Evolutionary conservation across 2,329 filamentous ascomycete genomes (phyloP).

Genomic region (Talaromyces sp.): DNA sequence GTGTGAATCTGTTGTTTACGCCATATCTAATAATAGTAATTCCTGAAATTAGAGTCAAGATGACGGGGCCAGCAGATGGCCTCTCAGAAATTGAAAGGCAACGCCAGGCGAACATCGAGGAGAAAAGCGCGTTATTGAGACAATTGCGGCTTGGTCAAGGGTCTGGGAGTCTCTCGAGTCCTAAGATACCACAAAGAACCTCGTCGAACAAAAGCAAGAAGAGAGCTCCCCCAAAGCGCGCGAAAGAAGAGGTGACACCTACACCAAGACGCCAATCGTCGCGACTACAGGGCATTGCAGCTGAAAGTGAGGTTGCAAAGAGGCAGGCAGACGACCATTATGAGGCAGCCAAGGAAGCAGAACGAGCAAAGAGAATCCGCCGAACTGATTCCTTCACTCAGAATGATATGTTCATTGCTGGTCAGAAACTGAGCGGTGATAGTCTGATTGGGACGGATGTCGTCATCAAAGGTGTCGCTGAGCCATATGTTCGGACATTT

Average conservation of each 20-base stretch:
- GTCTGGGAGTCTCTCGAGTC: constrained; percentile 65
- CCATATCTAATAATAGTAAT: no score
- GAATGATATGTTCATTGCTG: constrained; percentile 76
- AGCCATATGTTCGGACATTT: constrained; percentile 83
- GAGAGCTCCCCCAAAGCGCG: constrained; percentile 52
- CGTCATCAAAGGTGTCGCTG: constrained; percentile 65
- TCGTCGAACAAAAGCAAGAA: constrained; percentile 52
- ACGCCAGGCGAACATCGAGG: constrained; percentile 76
- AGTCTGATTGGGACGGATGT: constrained; percentile 67
- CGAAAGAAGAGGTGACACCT: constrained; percentile 63
- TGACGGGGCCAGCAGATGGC: background rate
- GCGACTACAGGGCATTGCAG: constrained; percentile 63
- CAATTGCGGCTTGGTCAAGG: constrained; percentile 71
- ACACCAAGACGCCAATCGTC: constrained; percentile 64
- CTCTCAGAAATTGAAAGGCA: constrained; percentile 1
- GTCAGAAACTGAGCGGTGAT: constrained; percentile 69
- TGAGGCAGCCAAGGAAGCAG: constrained; percentile 58
- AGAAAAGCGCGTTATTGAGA: constrained; percentile 79
- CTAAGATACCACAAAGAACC: constrained; percentile 48
- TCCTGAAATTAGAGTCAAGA: no score
- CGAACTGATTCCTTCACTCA: constrained; percentile 71
- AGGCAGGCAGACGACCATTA: constrained; percentile 69
- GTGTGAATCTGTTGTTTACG: no score
- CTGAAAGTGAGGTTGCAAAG: constrained; percentile 68
- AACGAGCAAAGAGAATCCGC: constrained; percentile 64